A percentile compares a stretch with the other conserved stretches of the same genome.
These are phyloP conservation scores for Sarocladiaceae sp. DNA, from an alignment of 2,329 filamentous ascomycete genomes.

Conservation along the genomic window DNA sequence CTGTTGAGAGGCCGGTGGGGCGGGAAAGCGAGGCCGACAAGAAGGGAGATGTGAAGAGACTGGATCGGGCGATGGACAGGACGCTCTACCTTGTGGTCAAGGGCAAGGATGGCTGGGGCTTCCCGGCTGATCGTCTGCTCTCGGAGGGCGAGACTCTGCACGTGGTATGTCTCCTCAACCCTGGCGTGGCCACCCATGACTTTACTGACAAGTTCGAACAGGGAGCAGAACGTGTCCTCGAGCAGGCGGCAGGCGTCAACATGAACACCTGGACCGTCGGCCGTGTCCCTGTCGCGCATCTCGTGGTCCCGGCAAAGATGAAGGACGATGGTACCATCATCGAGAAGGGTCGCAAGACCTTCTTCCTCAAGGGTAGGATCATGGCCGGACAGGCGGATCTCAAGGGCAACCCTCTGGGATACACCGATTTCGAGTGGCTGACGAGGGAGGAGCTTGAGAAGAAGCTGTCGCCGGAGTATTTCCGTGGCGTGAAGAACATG, in stretches of 20 bases:
- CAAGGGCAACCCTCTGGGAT: conserved; percentile 62
- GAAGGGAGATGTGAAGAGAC: conserved; percentile 67
- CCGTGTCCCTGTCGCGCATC: conserved; percentile 81
- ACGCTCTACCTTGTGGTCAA: conserved; percentile 88
- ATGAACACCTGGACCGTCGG: conserved; percentile 99
- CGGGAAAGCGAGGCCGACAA: conserved; percentile 75
- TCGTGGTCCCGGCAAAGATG: conserved; percentile 48
- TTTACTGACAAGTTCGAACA: conserved; percentile 30
- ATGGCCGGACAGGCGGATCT: conserved; percentile 94
- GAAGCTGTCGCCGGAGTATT: conserved; percentile 65
- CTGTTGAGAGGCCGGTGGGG: conserved; percentile 65
- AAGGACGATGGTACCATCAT: conserved; percentile 37
- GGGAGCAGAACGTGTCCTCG: conserved; percentile 77
- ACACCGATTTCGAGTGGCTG: conserved; percentile 88
- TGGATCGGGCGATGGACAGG: conserved; percentile 74
- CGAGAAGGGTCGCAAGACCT: conserved; percentile 71
- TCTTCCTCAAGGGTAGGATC: conserved; percentile 95
- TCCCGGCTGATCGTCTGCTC: conserved; percentile 67
- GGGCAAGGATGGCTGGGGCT: conserved; percentile 72
- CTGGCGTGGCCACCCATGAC: not conserved
- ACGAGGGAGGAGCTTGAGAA: conserved; percentile 80
- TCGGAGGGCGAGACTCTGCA: conserved; percentile 71
- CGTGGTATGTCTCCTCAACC: conserved; percentile 55
- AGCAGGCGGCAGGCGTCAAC: conserved; percentile 77
- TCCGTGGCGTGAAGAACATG: conserved; percentile 74